Conservation (phyloP, 805 yeast species). For the Grigorovia humatica region DNA sequence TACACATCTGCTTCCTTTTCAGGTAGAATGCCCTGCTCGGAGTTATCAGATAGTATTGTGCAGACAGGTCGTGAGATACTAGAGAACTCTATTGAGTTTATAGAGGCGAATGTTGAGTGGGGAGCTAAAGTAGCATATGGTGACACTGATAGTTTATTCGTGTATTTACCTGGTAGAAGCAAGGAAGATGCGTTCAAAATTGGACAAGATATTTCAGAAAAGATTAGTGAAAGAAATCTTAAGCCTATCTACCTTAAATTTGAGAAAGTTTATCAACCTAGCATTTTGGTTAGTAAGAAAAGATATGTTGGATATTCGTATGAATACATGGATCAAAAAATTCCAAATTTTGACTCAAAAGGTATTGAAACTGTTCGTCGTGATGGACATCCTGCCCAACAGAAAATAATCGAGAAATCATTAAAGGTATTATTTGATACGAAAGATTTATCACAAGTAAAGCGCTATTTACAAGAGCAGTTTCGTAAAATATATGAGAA, state of each 20-base stretch:
- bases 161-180: conserved; percentile 76
- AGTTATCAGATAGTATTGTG: conserved; percentile 90
- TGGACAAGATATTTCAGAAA: conserved; percentile 60
- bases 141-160: conserved; percentile 90
- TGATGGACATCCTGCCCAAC: conserved; percentile 92
- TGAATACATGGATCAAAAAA: conserved; percentile 43
- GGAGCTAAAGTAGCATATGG: conserved; percentile 94
- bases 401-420: conserved; percentile 63
- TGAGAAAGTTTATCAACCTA: conserved; percentile 88
- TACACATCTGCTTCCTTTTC: conserved; percentile 90
- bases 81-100: conserved; percentile 54
- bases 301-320: conserved; percentile 83
- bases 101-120: conserved; percentile 52
- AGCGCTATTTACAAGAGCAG: conserved; percentile 51
- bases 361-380: conserved; percentile 92
- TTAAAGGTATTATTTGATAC: conserved; percentile 63
- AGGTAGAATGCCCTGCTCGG: conserved; percentile 96
- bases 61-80: conserved; percentile 82
- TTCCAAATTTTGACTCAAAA: conserved; percentile 81
- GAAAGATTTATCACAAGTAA: conserved; percentile 58
- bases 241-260: conserved; percentile 75
- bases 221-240: conserved; percentile 59
- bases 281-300: conserved; percentile 73
- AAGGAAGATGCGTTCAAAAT: conserved; percentile 65
- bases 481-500: conserved; percentile 58